These are phyloP conservation scores for Beta corolliflora DNA, from an alignment of 179 eudicot genomes.

Conservation along the genomic window DNA sequence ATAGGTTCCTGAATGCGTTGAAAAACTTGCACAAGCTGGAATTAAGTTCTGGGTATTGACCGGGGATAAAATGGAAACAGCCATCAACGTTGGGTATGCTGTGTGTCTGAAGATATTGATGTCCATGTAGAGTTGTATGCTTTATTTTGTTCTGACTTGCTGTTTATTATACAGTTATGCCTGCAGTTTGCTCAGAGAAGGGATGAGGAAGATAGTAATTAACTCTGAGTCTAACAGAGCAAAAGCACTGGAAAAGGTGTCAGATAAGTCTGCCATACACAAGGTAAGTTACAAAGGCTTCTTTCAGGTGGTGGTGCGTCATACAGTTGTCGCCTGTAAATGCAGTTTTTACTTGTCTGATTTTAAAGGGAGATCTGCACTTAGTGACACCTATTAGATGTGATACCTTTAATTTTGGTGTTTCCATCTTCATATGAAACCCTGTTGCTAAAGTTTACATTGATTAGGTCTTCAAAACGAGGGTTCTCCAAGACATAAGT, in stretches of 20 bases:
- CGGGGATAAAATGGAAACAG: constrained; percentile 78
- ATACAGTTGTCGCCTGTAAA: not conserved
- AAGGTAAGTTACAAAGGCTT: constrained; percentile 28
- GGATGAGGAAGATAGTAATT: constrained; percentile 58
- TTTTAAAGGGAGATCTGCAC: not conserved
- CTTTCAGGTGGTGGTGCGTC: not conserved
- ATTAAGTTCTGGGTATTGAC: constrained; percentile 71
- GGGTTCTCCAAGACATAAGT: constrained; percentile 48
- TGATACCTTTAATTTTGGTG: not conserved
- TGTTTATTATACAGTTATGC: constrained; percentile 44
- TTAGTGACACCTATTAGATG: not conserved
- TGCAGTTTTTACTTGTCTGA: not conserved
- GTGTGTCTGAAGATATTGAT: not conserved
- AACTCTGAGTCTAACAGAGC: constrained; percentile 41
- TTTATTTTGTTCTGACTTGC: constrained; percentile 3
- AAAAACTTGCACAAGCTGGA: constrained; percentile 70
- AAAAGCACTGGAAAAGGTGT: constrained; percentile 39
- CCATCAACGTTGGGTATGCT: constrained; percentile 64
- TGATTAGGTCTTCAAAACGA: constrained; percentile 49
- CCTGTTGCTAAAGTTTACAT: not conserved
- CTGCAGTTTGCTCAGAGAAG: constrained; percentile 67
- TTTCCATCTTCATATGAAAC: not conserved
- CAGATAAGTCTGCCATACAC: constrained; percentile 41
- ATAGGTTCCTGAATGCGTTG: constrained; percentile 73
- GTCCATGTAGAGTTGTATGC: not conserved